phyloP scores from a whole-genome alignment of 1,139 yeast genomes.

The Kurtzmaniella quercitrusa region DNA sequence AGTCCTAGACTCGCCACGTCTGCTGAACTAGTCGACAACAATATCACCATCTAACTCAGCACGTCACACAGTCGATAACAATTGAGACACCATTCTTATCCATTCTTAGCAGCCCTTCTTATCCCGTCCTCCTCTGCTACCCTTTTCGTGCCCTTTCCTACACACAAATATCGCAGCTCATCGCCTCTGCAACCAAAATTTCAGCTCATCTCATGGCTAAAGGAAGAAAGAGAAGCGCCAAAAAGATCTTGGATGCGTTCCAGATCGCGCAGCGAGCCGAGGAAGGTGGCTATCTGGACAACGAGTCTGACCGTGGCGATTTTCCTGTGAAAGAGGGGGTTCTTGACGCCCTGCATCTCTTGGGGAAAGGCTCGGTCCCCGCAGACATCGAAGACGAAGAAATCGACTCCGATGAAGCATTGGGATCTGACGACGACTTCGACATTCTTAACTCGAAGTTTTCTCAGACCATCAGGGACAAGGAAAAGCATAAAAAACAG shows the following conservation, averaged over 20 bases:
- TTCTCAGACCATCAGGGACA: conserved; percentile 65
- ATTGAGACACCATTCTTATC: too few relatives aligned
- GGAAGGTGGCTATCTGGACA: conserved; percentile 18
- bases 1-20: too few relatives aligned
- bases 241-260: conserved; percentile 41
- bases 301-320: conserved; percentile 15
- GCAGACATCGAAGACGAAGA: conserved; percentile 52
- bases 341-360: conserved; percentile 39
- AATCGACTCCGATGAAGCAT: conserved; percentile 70
- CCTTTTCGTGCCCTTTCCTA: conserved; percentile 13
- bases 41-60: too few relatives aligned
- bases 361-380: conserved; percentile 16
- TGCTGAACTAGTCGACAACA: too few relatives aligned
- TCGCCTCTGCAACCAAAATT: background rate
- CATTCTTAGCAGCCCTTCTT: too few relatives aligned
- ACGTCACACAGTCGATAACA: too few relatives aligned
- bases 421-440: conserved; percentile 71
- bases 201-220: conserved; percentile 3
- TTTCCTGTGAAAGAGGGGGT: conserved; percentile 34
- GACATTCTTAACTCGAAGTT: conserved; percentile 65
- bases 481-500: conserved; percentile 32
- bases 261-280: conserved; percentile 44
- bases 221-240: conserved; percentile 22
- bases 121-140: too few relatives aligned
- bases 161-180: conserved; percentile 13